phyloP scores from a whole-genome alignment of 2,329 filamentous ascomycete species.

The Cercospora zeae-maydis region DNA sequence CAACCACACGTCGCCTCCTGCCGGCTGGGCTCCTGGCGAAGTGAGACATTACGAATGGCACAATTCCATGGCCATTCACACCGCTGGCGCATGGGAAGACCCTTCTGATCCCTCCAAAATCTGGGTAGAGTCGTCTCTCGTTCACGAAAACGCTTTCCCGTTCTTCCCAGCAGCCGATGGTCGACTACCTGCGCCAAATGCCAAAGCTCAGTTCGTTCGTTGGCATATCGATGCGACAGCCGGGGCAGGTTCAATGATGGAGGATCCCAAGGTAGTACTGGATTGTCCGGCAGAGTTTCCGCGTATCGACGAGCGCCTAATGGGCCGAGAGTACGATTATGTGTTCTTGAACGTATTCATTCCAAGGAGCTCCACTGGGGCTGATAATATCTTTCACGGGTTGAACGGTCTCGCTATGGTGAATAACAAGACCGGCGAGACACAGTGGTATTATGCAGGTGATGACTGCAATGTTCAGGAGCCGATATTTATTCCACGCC shows the following conservation, averaged over 20 bases:
- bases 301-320: constrained; percentile 45
- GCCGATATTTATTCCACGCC: constrained; percentile 51
- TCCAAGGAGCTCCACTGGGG: constrained; percentile 32
- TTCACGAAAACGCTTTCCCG: constrained; percentile 45
- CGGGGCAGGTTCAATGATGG: constrained; percentile 27
- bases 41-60: constrained; percentile 21
- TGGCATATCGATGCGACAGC: constrained; percentile 41
- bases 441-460: constrained; percentile 38
- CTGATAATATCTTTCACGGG: constrained; percentile 32
- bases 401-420: constrained; percentile 23
- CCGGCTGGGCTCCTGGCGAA: constrained; percentile 21
- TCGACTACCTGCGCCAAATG: constrained; percentile 32
- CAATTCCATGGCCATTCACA: constrained; percentile 42
- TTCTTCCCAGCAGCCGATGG: constrained; percentile 42
- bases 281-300: constrained; percentile 45
- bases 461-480: constrained; percentile 50
- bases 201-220: constrained; percentile 44
- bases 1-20: constrained; percentile 16
- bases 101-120: constrained; percentile 32
- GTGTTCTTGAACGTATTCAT: constrained; percentile 44
- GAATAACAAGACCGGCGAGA: constrained; percentile 28
- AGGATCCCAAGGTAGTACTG: constrained; percentile 34
- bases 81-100: constrained; percentile 44
- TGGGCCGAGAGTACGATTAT: constrained; percentile 40
- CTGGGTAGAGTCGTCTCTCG: constrained; percentile 39